Evolutionary conservation across 257 asterid genomes (phyloP), one percentile per base, ranked within the genome.

Genomic region (Nemophila menziesii): DNA sequence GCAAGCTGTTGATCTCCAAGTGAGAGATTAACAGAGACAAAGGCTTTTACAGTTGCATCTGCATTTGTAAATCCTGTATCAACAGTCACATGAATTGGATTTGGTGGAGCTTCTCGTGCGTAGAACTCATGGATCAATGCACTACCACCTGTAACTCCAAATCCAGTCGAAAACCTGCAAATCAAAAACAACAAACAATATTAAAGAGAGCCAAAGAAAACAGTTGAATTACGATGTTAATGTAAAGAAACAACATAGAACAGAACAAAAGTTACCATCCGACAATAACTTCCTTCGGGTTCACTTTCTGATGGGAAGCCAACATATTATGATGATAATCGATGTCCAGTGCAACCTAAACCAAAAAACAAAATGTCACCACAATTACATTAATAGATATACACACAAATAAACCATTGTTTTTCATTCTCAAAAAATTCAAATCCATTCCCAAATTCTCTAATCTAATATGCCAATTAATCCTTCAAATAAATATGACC

Each of bases 321-420:
- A 85, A 52, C 99, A 90, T 90, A 47, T 81, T 90, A 49, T 77
- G 85, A 62, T 90, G 99, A 51, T 90, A 90, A 60, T 90, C 99
- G 17, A 81, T 85, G 62, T 90, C 99, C 77, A 90, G 47, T 0
- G 99, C 99, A 63, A 90, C 94, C 96, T 90, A 63, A 33, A 20
- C 8, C 44, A 64, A n/a, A 11, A 16, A 36, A n/a, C n/a, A 33
- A 46, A 44, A 22, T 7, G 19, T 11, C 16, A 33, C 23, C 12
- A 39, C 5, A 29, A 29, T 29, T 29, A 29, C 36, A 29, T 29
- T 7, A 29, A 29, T 13, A 13, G 36, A 5, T 26, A 26, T 5
- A 26, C 33, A 26, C n/a, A n/a, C n/a, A n/a, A n/a, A n/a, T n/a
- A n/a, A n/a, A n/a, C n/a, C n/a, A n/a, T n/a, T n/a, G n/a, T n/a